Evolutionary conservation across 2,329 filamentous ascomycete species (phyloP), one percentile per base, ranked within the genome.

Genomic region (Sclerotinia sclerotiorum): DNA sequence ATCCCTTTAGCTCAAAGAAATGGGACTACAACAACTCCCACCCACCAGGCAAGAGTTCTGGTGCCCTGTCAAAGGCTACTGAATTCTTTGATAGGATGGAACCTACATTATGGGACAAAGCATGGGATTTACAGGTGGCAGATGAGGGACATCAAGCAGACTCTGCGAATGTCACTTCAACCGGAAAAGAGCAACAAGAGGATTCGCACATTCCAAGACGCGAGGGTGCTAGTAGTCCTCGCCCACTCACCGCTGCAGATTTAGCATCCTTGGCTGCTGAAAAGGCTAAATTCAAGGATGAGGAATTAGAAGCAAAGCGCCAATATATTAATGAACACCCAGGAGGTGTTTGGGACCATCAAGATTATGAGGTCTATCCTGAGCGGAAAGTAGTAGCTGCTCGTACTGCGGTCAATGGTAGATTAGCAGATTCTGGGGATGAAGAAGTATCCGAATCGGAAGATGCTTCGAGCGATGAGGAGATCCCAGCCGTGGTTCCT

Each of bases 201-300:
- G 32, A 6, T 13, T 21, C n/a, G 6, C 35, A 13, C 3, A 17
- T 1, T 1, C 7, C 24, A 27, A 27, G 7, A 2, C 29, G 5
- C 5, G 10, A 1, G 6, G 4, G 35, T 19, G 27, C 11, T 13
- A 35, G 1, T 21, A n/a, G 0, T n/a, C n/a, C 21, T 2, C 29
- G 2, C 3, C 19, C 21, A n/a, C 11, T 56, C 0, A 35, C 29
- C 1, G 29, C 54, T 10, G 29, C 54, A 4, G 21, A 35, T n/a
- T n/a, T 56, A 29, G 29, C 54, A 35, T 35, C 54, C n/a, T 15
- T 56, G 10, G 54, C 54, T 35, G 29, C 54, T n/a, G 54, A 56
- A 3, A 35, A 56, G 1, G 54, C 54, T 11, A 56, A 56, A 15
- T 55, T 3, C 29, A 21, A 55, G 29, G 29, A 35, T 4, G 54